Percentiles rank a stretch among this genome's conserved stretches.
Conservation (phyloP, 2,329 filamentous ascomycete genomes). For the Dendryphion nanum region DNA sequence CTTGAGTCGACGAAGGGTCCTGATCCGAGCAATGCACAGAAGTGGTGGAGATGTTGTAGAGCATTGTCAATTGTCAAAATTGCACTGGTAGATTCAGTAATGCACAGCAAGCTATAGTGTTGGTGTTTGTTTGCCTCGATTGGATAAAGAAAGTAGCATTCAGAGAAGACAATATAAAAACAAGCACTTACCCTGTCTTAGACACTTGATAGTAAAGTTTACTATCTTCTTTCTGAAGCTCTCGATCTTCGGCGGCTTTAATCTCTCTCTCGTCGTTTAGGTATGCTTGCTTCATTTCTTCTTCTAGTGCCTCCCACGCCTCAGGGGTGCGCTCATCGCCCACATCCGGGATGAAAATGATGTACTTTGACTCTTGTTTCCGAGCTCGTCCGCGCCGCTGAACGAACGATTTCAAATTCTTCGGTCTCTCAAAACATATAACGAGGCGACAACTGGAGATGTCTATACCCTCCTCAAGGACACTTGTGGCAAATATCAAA, state of each 20-base stretch:
- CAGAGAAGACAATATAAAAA: too few relatives aligned
- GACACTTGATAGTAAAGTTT: slow-evolving; percentile 18
- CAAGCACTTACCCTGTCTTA: slow-evolving; percentile 26
- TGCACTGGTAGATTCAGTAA: slow-evolving; percentile 51
- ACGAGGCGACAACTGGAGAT: slow-evolving; percentile 64
- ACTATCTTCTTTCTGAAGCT: slow-evolving; percentile 50
- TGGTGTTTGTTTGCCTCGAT: too few relatives aligned
- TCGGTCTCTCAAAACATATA: slow-evolving; percentile 62
- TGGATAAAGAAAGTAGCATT: not conserved
- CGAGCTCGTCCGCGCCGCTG: slow-evolving; percentile 65
- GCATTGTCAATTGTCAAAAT: slow-evolving; percentile 71
- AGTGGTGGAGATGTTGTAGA: slow-evolving; percentile 75
- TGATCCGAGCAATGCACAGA: slow-evolving; percentile 64
- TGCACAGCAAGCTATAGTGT: too few relatives aligned
- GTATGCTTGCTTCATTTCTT: slow-evolving; percentile 69
- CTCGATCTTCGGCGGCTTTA: slow-evolving; percentile 44
- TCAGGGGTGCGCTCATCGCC: slow-evolving; percentile 30
- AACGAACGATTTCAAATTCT: slow-evolving; percentile 63
- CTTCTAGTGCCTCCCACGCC: slow-evolving; percentile 67
- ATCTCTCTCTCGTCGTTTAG: slow-evolving; percentile 60
- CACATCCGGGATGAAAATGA: slow-evolving; percentile 48
- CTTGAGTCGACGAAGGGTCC: slow-evolving; percentile 61
- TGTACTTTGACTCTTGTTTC: slow-evolving; percentile 55
- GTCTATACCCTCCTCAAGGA: slow-evolving; percentile 62
- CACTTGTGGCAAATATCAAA: slow-evolving; percentile 57